Evolutionary conservation across 192 early-diverging fungal species (phyloP).

Genomic region (Bifiguratus adelaidae): DNA sequence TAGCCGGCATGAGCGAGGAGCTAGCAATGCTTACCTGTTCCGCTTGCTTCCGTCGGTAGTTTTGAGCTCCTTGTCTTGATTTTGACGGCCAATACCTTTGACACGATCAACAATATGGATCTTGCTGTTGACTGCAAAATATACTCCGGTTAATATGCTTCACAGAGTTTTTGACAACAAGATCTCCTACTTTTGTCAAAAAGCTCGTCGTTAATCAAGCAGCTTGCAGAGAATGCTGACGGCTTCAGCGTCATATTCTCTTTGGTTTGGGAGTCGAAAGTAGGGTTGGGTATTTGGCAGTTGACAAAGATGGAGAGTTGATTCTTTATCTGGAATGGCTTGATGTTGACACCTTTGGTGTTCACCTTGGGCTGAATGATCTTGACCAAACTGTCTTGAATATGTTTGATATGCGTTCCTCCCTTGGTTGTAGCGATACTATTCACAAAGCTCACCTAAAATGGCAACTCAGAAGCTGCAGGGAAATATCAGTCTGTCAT

Average conservation of each 20-base stretch:
- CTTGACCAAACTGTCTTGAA: conserved; percentile 70
- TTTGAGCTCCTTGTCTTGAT: too few relatives aligned
- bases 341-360: conserved; percentile 55
- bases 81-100: too few relatives aligned
- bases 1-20: neutral
- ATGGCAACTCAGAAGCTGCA: neutral
- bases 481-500: neutral
- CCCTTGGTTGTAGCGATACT: conserved; percentile 92
- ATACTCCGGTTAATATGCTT: neutral
- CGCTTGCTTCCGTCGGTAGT: conserved; percentile 78
- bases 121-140: conserved; percentile 50
- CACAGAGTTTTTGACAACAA: neutral
- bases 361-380: conserved; percentile 58
- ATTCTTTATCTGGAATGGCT: conserved; percentile 76
- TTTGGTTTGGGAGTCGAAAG: conserved; percentile 97
- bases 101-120: conserved; percentile 80
- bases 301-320: conserved; percentile 95
- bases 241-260: conserved; percentile 80
- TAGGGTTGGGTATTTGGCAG: conserved; percentile 84
- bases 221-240: conserved; percentile 74
- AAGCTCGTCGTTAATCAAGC: conserved; percentile 65
- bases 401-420: conserved; percentile 81
- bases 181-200: conserved; percentile 51
- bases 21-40: too few relatives aligned
- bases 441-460: conserved; percentile 85